Conservation (phyloP, 2,329 filamentous ascomycete species). For the Rhexocercosporidium sp. region DNA sequence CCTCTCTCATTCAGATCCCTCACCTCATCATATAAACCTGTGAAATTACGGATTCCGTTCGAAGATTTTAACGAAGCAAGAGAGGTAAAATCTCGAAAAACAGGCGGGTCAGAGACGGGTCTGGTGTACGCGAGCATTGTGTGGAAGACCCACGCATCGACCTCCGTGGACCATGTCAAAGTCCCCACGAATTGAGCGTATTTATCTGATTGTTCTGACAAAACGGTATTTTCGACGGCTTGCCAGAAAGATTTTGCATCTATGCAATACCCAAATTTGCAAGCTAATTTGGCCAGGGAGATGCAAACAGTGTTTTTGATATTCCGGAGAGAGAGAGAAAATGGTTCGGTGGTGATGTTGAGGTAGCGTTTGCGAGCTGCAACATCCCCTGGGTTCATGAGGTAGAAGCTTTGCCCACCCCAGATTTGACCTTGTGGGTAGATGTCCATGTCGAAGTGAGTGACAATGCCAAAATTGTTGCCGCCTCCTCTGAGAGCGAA, state of each 20-base stretch:
- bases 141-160: constrained; percentile 2
- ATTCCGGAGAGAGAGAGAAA: not conserved
- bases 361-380: not conserved
- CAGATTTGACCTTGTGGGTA: constrained; percentile 16
- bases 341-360: not conserved
- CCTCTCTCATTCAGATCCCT: constrained; percentile 9
- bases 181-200: not conserved
- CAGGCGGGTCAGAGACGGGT: not conserved
- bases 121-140: constrained; percentile 1
- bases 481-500: constrained; percentile 39
- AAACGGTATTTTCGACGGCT: not conserved
- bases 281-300: not conserved
- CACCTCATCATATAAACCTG: constrained; percentile 8
- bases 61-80: not conserved
- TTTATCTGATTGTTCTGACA: constrained; percentile 5
- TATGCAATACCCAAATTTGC: constrained; percentile 4
- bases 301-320: not conserved
- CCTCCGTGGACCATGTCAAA: not conserved
- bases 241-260: not conserved
- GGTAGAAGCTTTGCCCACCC: constrained; percentile 14
- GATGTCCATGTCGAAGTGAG: constrained; percentile 47
- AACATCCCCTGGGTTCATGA: not conserved
- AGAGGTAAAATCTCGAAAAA: not conserved
- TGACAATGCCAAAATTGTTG: constrained; percentile 35
- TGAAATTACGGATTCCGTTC: constrained; percentile 5